Evolutionary conservation across 345 rosid genomes (phyloP).

Genomic region (Anastatica hierochuntica): DNA sequence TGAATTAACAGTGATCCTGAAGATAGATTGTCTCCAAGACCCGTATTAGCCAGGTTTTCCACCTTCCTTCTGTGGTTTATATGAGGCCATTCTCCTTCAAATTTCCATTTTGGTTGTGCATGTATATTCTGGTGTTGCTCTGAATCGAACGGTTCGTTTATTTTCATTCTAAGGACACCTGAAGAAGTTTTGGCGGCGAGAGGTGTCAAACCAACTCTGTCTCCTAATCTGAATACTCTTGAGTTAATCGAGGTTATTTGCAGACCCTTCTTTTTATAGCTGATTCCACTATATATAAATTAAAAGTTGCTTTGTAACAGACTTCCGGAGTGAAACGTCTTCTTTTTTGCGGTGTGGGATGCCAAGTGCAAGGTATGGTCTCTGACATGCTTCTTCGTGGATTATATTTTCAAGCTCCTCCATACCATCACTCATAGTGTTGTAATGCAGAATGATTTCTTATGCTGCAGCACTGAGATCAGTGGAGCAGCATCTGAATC

Average conservation of each 20-base stretch:
- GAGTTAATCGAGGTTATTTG: conserved; percentile 71
- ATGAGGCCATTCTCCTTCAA: conserved; percentile 2
- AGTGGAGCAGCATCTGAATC: conserved; percentile 73
- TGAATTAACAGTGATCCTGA: conserved; percentile 62
- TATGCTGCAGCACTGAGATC: conserved; percentile 92
- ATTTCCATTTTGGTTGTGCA: background rate
- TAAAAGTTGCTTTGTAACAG: conserved; percentile 27
- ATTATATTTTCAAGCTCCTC: conserved; percentile 16
- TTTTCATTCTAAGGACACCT: conserved; percentile 49
- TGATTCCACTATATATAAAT: background rate
- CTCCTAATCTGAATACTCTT: conserved; percentile 86
- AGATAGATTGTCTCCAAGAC: conserved; percentile 83
- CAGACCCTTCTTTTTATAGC: conserved; percentile 6
- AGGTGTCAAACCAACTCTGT: conserved; percentile 91
- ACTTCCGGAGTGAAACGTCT: conserved; percentile 92
- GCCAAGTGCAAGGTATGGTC: conserved; percentile 86
- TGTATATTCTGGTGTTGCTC: background rate
- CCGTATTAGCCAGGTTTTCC: conserved; percentile 75
- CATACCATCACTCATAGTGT: conserved; percentile 46
- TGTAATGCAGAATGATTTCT: conserved; percentile 92
- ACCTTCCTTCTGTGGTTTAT: conserved; percentile 3
- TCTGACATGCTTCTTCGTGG: conserved; percentile 1
- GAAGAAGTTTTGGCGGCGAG: conserved; percentile 93
- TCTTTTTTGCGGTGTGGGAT: conserved; percentile 95
- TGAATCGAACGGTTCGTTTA: conserved; percentile 6